These are phyloP conservation scores for Syncephalastrum monosporum DNA, from an alignment of 371 early-diverging fungal species.

Conservation along the genomic window DNA sequence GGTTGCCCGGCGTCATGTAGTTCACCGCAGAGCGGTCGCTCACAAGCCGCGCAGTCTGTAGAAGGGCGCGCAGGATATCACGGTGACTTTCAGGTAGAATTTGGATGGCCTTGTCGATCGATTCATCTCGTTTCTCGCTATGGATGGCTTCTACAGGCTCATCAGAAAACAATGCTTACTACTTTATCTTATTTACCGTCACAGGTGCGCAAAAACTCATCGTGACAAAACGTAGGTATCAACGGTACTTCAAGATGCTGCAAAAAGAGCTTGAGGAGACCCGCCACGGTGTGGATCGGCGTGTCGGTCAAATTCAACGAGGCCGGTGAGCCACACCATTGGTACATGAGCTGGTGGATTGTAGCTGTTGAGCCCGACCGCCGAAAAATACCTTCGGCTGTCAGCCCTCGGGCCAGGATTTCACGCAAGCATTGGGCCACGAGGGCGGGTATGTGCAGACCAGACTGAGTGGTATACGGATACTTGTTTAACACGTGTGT, in stretches of 20 bases:
- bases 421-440: too few relatives aligned
- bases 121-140: not conserved
- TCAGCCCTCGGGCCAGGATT: constrained; percentile 15
- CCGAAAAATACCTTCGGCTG: constrained; percentile 31
- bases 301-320: constrained; percentile 7
- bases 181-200: not conserved
- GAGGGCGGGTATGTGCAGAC: too few relatives aligned
- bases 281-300: constrained; percentile 35
- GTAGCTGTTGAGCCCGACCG: constrained; percentile 26
- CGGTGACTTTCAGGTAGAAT: constrained; percentile 22
- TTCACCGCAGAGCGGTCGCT: constrained; percentile 18
- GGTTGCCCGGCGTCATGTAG: constrained; percentile 30
- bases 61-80: constrained; percentile 22
- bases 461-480: too few relatives aligned
- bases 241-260: constrained; percentile 57
- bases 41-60: constrained; percentile 17
- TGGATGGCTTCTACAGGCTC: not conserved
- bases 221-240: constrained; percentile 46
- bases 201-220: constrained; percentile 42
- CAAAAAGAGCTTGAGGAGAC: constrained; percentile 55
- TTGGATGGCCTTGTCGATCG: constrained; percentile 4
- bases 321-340: not conserved
- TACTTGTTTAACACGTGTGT: too few relatives aligned
- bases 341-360: constrained; percentile 25
- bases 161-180: not conserved